Evolutionary conservation across 1,284 basidiomycete genomes (phyloP), one percentile per base, ranked within the genome.

Genomic region (Clitocybe nebularis): DNA sequence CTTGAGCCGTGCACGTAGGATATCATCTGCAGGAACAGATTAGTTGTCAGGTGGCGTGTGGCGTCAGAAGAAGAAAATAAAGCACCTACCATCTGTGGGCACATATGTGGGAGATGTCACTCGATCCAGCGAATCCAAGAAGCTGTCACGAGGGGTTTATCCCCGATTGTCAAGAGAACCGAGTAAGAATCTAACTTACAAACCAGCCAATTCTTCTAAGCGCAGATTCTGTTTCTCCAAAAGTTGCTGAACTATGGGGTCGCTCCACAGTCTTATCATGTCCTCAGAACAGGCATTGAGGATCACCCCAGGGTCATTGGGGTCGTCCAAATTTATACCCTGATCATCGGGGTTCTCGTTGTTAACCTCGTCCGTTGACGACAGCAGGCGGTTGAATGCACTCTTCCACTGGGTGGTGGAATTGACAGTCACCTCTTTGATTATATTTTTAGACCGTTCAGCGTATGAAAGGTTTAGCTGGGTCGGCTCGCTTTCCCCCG

Each of bases 1-100:
- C 69, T 95, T 96, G 51, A 96, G 79, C 50, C 93, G 86, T 10
- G 92, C 92, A 21, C 91, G 81, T 6, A 97, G 73, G 50, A 97
- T 93, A 57, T 97, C 93, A 60, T 94, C 90, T 74, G 46, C 7
- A n/a, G n/a, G 30, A 17, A 41, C 21, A 10, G 28, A 11, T 37
- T 14, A 43, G 39, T 28, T 14, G 36, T 19, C 34, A 8, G n/a
- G n/a, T n/a, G n/a, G n/a, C n/a, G n/a, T n/a, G n/a, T n/a, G n/a
- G n/a, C n/a, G n/a, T n/a, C n/a, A n/a, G n/a, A n/a, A n/a, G n/a
- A n/a, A n/a, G n/a, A n/a, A n/a, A n/a, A n/a, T n/a, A n/a, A n/a
- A n/a, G n/a, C 26, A 33, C 60, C 24, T 48, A 73, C 73, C 69
- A 61, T 96, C 93, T 0, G 84, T 85, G 2, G 94, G 94, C 43